Evolutionary conservation across 2,329 filamentous ascomycete genomes (phyloP), one percentile per base, ranked within the genome.

Genomic region (Helicocarpus griseus): DNA sequence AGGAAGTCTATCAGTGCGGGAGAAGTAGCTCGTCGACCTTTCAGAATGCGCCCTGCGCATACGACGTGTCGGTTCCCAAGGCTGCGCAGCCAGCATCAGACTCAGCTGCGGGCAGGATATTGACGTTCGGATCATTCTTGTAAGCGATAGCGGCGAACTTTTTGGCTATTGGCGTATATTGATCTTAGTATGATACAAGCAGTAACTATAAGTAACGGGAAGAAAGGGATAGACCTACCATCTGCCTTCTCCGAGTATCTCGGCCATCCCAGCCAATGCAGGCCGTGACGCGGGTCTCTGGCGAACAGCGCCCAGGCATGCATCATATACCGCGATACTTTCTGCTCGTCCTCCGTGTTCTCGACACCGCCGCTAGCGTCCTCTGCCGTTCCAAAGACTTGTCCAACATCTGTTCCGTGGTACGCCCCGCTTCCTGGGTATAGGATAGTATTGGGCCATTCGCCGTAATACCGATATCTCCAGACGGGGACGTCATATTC

Each of bases 281-380:
- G 51, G 0, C 66, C 66, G 38, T 57, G 51, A 26, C 35, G 40
- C 13, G 67, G 64, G 56, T 68, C 58, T 31, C 56, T 58, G 4
- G 63, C 66, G 60, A 69, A 69, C 4, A 61, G 53, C 6, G 58
- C 61, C 62, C 62, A 68, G 11, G 65, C 64, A 22, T 58, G 54
- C 48, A 41, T 57, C 28, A 63, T 60, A 49, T 59, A 55, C 8
- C 39, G 52, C 29, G 56, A 61, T 7, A 54, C 43, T 60, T 73
- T 72, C 57, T 81, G 78, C 60, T 83, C 76, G 0, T 76, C 73
- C 48, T 79, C 76, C 7, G 79, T 82, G 72, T 82, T 83, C 60
- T 76, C 70, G 17, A 82, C 72, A 60, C 60, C 60, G 60, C 60
- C 60, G 26, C 59, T 64, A 4, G 63, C 63, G 46, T 61, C 59